Evolutionary conservation across 108 stramenopile species (phyloP), one percentile per base, ranked within the genome.

Genomic region (Skeletonema potamos): DNA sequence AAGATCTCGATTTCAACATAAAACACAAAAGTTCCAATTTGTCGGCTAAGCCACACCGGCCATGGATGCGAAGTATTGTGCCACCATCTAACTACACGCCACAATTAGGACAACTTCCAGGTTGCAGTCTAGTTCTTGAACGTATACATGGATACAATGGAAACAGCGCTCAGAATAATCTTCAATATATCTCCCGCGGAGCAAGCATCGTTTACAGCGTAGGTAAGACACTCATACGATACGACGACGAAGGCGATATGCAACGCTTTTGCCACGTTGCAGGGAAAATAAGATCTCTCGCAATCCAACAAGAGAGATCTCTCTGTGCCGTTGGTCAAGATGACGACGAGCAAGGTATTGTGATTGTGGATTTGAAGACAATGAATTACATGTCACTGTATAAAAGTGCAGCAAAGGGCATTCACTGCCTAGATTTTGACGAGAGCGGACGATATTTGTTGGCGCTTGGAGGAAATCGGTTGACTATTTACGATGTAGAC

Each of bases 311-410:
- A 27, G 66, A 37, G 11, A 68, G 67, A 12, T 60, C 26, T 17
- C 51, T 85, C 15, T 69, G 89, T 22, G 92, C 90, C 17, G 70
- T 87, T 22, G 89, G 88, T 11, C 85, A 92, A 64, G 60, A 75
- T 20, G 56, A 39, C 11, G 39, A 12, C 13, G 39, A 41, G 6
- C 48, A 51, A 8, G 54, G 51, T 29, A 73, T 89, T 10, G 24
- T 64, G 36, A 55, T 91, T 43, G 84, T 88, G 64, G 63, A 83
- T 65, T 62, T 84, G 58, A 77, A 66, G 24, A 68, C 84, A 6
- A 82, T 88, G 88, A 8, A 51, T 8, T 51, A 24, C 22, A 9
- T 41, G n/a, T 41, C 39, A 41, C 39, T 51, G 48, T 51, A 20
- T 1, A 20, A 22, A 51, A 24, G 18, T 0, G 1, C 18, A 51